These are phyloP conservation scores for Myriangium duriaei DNA, from an alignment of 2,329 filamentous ascomycete species.

Conservation along the genomic window DNA sequence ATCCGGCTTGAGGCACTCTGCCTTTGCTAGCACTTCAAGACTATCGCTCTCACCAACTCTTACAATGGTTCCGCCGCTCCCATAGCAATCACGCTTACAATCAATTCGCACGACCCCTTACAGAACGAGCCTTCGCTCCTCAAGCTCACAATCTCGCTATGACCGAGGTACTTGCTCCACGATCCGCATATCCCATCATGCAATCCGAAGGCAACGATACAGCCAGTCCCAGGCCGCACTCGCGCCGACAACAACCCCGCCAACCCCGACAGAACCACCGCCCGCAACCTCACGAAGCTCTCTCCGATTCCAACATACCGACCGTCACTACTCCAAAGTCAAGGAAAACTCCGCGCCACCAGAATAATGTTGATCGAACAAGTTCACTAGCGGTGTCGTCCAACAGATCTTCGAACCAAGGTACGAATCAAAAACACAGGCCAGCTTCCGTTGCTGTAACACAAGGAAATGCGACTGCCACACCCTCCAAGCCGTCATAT, in stretches of 20 bases:
- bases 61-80: background rate
- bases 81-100: background rate
- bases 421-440: slow-evolving; percentile 21
- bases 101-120: too few species aligned
- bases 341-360: slow-evolving; percentile 11
- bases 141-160: too few species aligned
- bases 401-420: slow-evolving; percentile 6
- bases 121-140: too few species aligned
- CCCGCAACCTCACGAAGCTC: slow-evolving; percentile 8
- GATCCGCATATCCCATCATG: slow-evolving; percentile 2
- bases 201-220: slow-evolving; percentile 8
- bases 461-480: slow-evolving; percentile 24
- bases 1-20: too few species aligned
- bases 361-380: slow-evolving; percentile 9
- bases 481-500: slow-evolving; percentile 49
- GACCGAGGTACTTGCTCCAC: slow-evolving; percentile 6
- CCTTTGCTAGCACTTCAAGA: slow-evolving; percentile 3
- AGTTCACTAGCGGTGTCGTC: slow-evolving; percentile 9
- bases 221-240: slow-evolving; percentile 3
- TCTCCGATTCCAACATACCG: slow-evolving; percentile 13
- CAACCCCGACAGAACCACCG: slow-evolving; percentile 2
- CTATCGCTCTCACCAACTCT: background rate
- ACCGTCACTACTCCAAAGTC: slow-evolving; percentile 9
- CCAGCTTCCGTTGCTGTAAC: slow-evolving; percentile 32
- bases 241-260: slow-evolving; percentile 3